Evolutionary conservation across 441 rosid genomes (phyloP).

Genomic region (Bocquillonia castaneifolia): DNA sequence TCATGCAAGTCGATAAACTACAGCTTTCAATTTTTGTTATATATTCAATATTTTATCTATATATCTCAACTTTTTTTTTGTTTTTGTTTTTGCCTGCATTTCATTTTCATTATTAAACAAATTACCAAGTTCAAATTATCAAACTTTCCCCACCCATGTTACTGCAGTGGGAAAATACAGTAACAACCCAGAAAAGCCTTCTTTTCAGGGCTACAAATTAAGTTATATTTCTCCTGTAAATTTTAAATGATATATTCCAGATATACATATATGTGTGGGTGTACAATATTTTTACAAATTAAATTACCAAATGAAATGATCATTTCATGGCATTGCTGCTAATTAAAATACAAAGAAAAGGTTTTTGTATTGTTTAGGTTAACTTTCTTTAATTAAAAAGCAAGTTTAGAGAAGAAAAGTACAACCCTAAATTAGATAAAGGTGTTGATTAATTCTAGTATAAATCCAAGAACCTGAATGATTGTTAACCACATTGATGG

Average conservation of each 20-base stretch:
- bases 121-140: neutral
- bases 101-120: constrained; percentile 7
- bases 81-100: neutral
- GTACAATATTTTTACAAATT: too few relatives aligned
- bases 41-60: neutral
- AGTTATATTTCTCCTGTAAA: neutral
- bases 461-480: too few relatives aligned
- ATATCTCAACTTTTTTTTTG: neutral
- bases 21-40: neutral
- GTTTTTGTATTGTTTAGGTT: neutral
- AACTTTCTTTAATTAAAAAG: too few relatives aligned
- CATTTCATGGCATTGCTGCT: too few relatives aligned
- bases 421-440: too few relatives aligned
- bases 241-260: too few relatives aligned
- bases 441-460: too few relatives aligned
- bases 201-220: neutral
- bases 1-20: neutral
- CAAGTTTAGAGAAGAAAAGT: too few relatives aligned
- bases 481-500: too few relatives aligned
- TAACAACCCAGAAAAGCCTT: neutral
- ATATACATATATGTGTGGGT: too few relatives aligned
- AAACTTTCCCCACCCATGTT: constrained; percentile 18
- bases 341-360: too few relatives aligned
- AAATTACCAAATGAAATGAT: too few relatives aligned
- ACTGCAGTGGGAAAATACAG: constrained; percentile 8